These are phyloP conservation scores for Xylariomycetidae sp. DNA, from an alignment of 2,329 filamentous ascomycete species.

Conservation along the genomic window DNA sequence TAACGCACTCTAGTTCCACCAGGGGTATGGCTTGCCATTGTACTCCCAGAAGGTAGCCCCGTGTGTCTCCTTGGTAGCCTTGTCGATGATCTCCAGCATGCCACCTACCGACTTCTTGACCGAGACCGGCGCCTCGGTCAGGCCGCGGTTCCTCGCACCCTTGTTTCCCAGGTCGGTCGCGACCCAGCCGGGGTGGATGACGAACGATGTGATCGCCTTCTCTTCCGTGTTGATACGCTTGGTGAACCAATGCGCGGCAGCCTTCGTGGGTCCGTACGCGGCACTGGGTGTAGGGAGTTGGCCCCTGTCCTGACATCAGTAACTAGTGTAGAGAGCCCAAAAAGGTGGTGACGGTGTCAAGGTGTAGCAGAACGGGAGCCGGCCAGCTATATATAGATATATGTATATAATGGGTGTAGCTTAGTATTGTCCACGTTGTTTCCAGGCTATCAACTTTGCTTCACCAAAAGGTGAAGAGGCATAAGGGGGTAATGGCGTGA, in stretches of 20 bases:
- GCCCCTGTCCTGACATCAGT: constrained; percentile 4
- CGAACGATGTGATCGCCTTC: constrained; percentile 27
- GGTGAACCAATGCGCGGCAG: constrained; percentile 27
- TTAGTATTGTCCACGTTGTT: too few species aligned
- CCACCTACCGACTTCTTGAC: constrained; percentile 31
- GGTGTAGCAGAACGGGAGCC: too few species aligned
- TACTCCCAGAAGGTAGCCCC: constrained; percentile 9
- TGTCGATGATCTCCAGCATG: constrained; percentile 20
- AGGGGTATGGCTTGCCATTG: not conserved
- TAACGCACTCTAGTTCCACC: too few species aligned
- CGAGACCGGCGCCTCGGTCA: constrained; percentile 28
- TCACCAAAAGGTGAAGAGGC: too few species aligned
- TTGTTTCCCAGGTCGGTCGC: constrained; percentile 38
- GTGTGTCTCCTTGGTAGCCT: constrained; percentile 10
- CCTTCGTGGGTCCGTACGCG: constrained; percentile 42
- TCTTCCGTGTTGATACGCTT: constrained; percentile 28
- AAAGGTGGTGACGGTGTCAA: not conserved
- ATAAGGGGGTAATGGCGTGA: too few species aligned
- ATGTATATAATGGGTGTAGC: too few species aligned
- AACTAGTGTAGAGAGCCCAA: not conserved
- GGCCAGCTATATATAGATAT: too few species aligned
- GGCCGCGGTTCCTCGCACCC: constrained; percentile 26
- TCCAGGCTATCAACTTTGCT: too few species aligned
- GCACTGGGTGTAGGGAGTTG: constrained; percentile 25
- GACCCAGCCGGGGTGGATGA: constrained; percentile 31